These are phyloP conservation scores for Moricandia arvensis DNA, from an alignment of 345 rosid species.

Conservation along the genomic window DNA sequence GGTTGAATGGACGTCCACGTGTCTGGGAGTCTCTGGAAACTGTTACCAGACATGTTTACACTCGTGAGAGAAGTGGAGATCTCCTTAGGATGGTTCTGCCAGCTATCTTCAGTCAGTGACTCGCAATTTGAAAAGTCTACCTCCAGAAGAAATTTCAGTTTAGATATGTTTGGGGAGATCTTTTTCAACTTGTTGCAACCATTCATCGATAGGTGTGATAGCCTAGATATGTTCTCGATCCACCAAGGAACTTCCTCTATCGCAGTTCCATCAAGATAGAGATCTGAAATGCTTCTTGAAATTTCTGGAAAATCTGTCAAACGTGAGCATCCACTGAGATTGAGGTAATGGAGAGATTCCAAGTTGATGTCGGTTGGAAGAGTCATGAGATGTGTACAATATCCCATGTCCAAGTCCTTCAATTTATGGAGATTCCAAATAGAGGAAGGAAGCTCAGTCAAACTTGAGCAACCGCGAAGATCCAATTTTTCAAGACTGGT, in stretches of 20 bases:
- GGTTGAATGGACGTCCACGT: background rate
- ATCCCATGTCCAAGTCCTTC: background rate
- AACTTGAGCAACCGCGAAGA: constrained; percentile 10
- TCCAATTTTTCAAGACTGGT: constrained; percentile 2
- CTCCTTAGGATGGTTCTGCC: background rate
- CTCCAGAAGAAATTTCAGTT: constrained; percentile 3
- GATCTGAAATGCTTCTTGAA: background rate
- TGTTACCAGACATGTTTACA: background rate
- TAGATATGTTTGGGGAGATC: constrained; percentile 16
- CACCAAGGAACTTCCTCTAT: background rate
- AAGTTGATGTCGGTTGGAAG: background rate
- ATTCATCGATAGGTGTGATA: background rate
- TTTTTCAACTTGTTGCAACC: background rate
- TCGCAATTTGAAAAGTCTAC: constrained; percentile 10
- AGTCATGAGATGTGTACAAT: background rate
- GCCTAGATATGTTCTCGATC: background rate
- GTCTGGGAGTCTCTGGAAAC: constrained; percentile 4
- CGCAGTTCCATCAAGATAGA: background rate
- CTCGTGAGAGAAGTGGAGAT: background rate
- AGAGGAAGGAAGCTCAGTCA: background rate
- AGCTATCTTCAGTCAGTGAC: background rate
- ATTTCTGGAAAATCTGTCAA: background rate
- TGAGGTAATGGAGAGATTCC: background rate
- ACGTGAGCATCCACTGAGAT: background rate
- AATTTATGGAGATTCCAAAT: background rate